These are phyloP conservation scores for Aspergillus novofumigatus DNA, from an alignment of 2,329 filamentous ascomycete genomes.

Conservation along the genomic window DNA sequence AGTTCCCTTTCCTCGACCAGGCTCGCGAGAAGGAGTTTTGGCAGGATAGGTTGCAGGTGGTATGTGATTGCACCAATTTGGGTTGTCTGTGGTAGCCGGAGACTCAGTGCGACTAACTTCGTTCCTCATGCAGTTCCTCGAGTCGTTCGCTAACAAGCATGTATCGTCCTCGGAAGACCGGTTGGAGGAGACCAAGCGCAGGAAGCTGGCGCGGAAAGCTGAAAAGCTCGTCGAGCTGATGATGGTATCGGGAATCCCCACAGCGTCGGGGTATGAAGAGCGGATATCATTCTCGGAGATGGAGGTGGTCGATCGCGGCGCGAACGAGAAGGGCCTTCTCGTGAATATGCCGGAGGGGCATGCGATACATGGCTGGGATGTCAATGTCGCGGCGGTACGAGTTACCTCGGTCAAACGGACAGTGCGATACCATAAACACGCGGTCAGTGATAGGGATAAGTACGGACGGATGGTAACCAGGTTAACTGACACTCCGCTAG, in stretches of 20 bases:
- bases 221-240: conserved; percentile 96
- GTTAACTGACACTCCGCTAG: conserved; percentile 39
- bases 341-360: conserved; percentile 87
- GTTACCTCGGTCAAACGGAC: conserved; percentile 78
- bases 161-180: conserved; percentile 96
- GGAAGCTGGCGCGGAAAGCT: conserved; percentile 86
- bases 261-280: conserved; percentile 95
- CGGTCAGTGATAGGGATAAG: conserved; percentile 52
- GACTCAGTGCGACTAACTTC: conserved; percentile 1
- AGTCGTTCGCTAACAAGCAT: conserved; percentile 94
- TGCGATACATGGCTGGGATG: conserved; percentile 91
- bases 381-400: conserved; percentile 88
- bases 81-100: neutral
- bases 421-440: conserved; percentile 85
- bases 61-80: conserved; percentile 46
- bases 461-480: neutral
- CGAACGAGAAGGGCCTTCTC: conserved; percentile 84
- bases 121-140: conserved; percentile 65
- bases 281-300: conserved; percentile 94
- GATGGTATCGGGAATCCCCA: conserved; percentile 98
- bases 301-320: conserved; percentile 89
- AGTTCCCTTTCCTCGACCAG: conserved; percentile 96
- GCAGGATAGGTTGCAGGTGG: conserved; percentile 95
- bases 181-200: conserved; percentile 89
- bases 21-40: conserved; percentile 98